phyloP scores from a whole-genome alignment of 1,284 basidiomycete genomes.

The Ustilago cynodontis region DNA sequence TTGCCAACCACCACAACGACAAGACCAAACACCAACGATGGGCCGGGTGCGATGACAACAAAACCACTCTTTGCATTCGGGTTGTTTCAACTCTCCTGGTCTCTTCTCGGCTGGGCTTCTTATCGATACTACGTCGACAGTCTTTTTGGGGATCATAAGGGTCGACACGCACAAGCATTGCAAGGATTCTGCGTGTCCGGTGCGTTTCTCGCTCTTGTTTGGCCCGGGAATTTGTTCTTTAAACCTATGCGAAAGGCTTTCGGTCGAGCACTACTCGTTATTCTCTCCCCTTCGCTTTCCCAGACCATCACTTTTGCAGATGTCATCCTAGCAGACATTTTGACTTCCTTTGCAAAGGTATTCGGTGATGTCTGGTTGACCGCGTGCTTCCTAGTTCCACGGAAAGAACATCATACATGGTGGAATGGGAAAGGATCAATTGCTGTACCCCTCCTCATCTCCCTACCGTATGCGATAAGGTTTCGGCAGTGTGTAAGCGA shows the following conservation, averaged over 20 bases:
- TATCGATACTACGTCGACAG: slow-evolving; percentile 61
- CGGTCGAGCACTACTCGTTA: slow-evolving; percentile 74
- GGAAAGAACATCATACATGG: slow-evolving; percentile 62
- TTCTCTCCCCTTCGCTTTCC: slow-evolving; percentile 77
- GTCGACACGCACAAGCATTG: slow-evolving; percentile 60
- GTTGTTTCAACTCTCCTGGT: slow-evolving; percentile 41
- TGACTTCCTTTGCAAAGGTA: slow-evolving; percentile 96
- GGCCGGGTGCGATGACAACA: slow-evolving; percentile 2
- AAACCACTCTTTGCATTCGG: slow-evolving; percentile 48
- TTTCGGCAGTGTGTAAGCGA: slow-evolving; percentile 94
- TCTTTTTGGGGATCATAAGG: slow-evolving; percentile 48
- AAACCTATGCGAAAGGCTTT: slow-evolving; percentile 46
- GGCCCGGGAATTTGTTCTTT: slow-evolving; percentile 62
- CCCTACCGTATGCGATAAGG: slow-evolving; percentile 89
- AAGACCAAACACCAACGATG: not conserved
- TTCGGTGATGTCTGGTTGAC: slow-evolving; percentile 94
- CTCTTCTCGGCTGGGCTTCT: slow-evolving; percentile 57
- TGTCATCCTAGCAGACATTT: slow-evolving; percentile 92
- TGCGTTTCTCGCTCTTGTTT: slow-evolving; percentile 37
- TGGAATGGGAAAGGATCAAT: slow-evolving; percentile 64
- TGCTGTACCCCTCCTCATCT: slow-evolving; percentile 84
- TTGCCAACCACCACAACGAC: slow-evolving; percentile 19
- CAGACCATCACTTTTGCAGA: slow-evolving; percentile 86
- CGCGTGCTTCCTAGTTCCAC: slow-evolving; percentile 79
- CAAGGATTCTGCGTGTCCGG: slow-evolving; percentile 59